Conservation (phyloP, 2,329 filamentous ascomycete genomes). For the Fusarium incarnatum region DNA sequence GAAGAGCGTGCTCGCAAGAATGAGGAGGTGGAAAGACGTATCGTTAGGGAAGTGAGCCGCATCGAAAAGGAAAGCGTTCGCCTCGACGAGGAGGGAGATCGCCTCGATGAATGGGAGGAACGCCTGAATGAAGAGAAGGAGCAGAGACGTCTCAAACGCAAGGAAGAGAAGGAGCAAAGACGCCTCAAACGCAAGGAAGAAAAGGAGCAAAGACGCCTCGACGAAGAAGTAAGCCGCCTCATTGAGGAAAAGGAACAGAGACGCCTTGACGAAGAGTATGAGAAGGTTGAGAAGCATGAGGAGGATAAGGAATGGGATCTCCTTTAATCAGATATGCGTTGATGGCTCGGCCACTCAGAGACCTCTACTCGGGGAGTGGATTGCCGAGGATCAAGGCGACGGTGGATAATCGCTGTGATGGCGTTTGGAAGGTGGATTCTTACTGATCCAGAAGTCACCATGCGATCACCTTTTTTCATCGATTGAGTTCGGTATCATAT, state of each 20-base stretch:
- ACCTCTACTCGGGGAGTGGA: neutral
- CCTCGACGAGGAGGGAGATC: fast-evolving
- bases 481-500: neutral
- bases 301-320: neutral
- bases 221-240: too few relatives aligned
- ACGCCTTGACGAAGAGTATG: neutral
- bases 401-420: neutral
- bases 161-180: neutral
- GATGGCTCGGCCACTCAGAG: neutral
- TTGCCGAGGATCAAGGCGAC: neutral
- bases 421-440: neutral
- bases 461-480: neutral
- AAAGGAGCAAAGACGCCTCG: neutral
- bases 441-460: neutral
- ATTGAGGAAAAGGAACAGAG: neutral
- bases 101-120: too few relatives aligned
- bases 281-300: neutral
- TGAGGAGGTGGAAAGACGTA: neutral
- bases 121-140: neutral
- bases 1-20: neutral
- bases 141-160: neutral
- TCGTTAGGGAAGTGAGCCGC: too few relatives aligned
- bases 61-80: fast-evolving
- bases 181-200: too few relatives aligned
- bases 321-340: neutral